Conservation (phyloP, 352 stramenopile species). For the Plasmopara halstedii region DNA sequence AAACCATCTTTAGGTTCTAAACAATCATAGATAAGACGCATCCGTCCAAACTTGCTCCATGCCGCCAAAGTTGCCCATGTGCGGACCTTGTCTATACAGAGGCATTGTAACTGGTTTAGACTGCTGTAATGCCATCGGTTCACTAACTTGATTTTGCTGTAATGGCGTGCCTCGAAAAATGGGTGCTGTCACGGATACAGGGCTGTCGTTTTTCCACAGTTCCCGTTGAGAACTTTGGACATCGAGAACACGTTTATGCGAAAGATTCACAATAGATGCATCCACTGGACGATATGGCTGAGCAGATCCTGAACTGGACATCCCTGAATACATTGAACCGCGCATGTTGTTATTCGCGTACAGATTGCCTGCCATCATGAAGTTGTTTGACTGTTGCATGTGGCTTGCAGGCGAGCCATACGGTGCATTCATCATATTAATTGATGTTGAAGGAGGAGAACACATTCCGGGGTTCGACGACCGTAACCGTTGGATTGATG, state of each 20-base stretch:
- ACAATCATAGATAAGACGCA: conserved; percentile 30
- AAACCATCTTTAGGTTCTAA: conserved; percentile 16
- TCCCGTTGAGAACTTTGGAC: conserved; percentile 45
- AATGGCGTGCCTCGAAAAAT: conserved; percentile 43
- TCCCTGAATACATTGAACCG: conserved; percentile 18
- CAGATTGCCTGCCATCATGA: conserved; percentile 21
- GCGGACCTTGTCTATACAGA: conserved; percentile 42
- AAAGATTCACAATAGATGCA: conserved; percentile 26
- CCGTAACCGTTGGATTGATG: conserved; percentile 24
- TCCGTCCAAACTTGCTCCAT: conserved; percentile 62
- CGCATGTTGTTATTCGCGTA: conserved; percentile 17
- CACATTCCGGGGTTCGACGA: conserved; percentile 23
- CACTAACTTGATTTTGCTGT: conserved; percentile 22
- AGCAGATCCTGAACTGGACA: conserved; percentile 4
- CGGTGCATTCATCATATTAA: conserved; percentile 30
- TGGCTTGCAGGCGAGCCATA: conserved; percentile 27
- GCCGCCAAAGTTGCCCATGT: conserved; percentile 36
- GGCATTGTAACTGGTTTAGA: conserved; percentile 34
- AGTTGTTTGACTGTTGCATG: conserved; percentile 28
- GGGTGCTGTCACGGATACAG: conserved; percentile 49
- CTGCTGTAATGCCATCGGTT: conserved; percentile 24
- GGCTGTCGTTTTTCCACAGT: conserved; percentile 55
- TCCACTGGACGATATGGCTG: conserved; percentile 34
- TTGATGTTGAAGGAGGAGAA: conserved; percentile 21
- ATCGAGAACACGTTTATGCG: conserved; percentile 53